These are phyloP conservation scores for Chlorella vulgaris DNA, from an alignment of 139 green algal species.

Conservation along the genomic window DNA sequence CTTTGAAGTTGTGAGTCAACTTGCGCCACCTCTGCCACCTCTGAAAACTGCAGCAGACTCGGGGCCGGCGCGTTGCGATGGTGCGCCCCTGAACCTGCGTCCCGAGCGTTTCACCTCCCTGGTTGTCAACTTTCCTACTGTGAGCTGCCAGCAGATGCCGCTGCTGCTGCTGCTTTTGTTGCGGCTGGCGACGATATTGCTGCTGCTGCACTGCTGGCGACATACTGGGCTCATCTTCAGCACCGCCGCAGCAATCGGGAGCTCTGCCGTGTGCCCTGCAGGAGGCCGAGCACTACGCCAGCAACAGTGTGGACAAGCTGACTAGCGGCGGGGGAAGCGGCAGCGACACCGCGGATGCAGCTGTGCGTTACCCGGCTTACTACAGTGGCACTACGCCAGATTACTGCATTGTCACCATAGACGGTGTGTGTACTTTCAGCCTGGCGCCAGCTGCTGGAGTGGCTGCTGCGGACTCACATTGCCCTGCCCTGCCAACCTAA, in stretches of 20 bases:
- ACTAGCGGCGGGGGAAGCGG: background rate
- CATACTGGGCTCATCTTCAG: no score
- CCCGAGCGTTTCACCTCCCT: background rate
- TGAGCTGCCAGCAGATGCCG: background rate
- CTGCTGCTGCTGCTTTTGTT: background rate
- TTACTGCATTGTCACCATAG: background rate
- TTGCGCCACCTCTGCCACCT: background rate
- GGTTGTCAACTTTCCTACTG: background rate
- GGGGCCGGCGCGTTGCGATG: no score
- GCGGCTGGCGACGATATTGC: no score
- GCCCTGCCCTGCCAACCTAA: no score
- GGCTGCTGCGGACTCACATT: no score
- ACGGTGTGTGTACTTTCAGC: background rate
- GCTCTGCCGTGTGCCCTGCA: no score
- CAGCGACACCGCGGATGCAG: background rate
- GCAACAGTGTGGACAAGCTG: background rate
- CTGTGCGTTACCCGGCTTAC: background rate
- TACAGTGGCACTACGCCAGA: constrained; percentile 1
- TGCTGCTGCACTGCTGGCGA: no score
- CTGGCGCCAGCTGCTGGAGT: no score
- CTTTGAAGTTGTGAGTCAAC: no score
- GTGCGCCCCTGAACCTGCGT: background rate
- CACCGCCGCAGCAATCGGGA: no score
- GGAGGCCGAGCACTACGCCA: background rate
- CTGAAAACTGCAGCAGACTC: background rate